A percentile compares a stretch with the other conserved stretches of the same genome.
These are phyloP conservation scores for Ceratocystis cubensis DNA, from an alignment of 2,329 filamentous ascomycete species.

Conservation along the genomic window DNA sequence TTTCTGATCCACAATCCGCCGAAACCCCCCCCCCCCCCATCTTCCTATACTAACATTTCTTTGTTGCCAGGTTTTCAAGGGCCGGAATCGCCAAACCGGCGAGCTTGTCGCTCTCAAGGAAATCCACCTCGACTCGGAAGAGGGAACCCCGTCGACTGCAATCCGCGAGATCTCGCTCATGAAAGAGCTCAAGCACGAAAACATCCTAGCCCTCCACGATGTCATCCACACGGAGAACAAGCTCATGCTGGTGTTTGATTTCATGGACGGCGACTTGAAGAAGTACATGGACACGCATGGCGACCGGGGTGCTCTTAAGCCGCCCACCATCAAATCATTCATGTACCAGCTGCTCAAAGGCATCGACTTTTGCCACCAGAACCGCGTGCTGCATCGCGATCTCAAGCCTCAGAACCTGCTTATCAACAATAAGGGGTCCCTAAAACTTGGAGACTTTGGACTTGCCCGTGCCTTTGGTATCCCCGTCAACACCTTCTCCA, in stretches of 20 bases:
- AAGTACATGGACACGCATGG: constrained; percentile 95
- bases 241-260: constrained; percentile 98
- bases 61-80: constrained; percentile 74
- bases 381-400: constrained; percentile 88
- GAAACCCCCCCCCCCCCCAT: no score
- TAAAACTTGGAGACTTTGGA: constrained; percentile 92
- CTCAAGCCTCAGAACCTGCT: constrained; percentile 93
- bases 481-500: constrained; percentile 94
- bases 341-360: constrained; percentile 96
- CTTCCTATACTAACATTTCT: background rate
- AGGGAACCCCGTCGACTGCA: constrained; percentile 91
- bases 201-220: constrained; percentile 93
- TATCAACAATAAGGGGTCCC: constrained; percentile 78
- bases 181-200: constrained; percentile 99
- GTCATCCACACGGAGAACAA: constrained; percentile 99
- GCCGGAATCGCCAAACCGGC: constrained; percentile 89
- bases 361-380: constrained; percentile 96
- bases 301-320: constrained; percentile 78
- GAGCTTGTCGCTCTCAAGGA: constrained; percentile 95
- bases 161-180: constrained; percentile 98
- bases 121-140: constrained; percentile 96
- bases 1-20: background rate
- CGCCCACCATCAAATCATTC: constrained; percentile 90
- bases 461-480: constrained; percentile 91
- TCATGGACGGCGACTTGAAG: constrained; percentile 96